Evolutionary conservation across 106 monocot genomes (phyloP).

Genomic region (Acorus gramineus): DNA sequence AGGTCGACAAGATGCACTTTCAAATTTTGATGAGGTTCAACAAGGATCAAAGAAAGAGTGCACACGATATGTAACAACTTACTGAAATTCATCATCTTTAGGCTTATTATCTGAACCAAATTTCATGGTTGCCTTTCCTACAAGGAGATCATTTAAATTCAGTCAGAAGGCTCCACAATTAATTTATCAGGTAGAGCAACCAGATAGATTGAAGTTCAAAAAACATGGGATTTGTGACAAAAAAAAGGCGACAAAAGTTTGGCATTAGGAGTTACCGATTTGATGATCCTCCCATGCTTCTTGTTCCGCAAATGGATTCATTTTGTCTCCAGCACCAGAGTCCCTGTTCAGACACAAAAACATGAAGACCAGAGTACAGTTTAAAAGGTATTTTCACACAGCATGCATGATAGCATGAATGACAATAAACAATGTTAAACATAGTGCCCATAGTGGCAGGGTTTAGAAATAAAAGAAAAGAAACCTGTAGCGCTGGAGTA

Average conservation of each 20-base stretch:
- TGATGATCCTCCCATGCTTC: slow-evolving; percentile 99
- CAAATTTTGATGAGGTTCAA: too few relatives aligned
- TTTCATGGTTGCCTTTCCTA: slow-evolving; percentile 74
- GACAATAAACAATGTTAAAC: background rate
- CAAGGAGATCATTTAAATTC: slow-evolving; percentile 1
- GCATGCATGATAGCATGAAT: background rate
- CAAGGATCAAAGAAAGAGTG: background rate
- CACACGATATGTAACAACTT: slow-evolving; percentile 15
- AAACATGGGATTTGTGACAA: too few relatives aligned
- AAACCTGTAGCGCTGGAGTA: slow-evolving; percentile 76
- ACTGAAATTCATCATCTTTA: slow-evolving; percentile 71
- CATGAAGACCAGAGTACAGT: background rate
- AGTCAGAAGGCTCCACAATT: background rate
- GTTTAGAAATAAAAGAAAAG: background rate
- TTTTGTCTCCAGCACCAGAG: slow-evolving; percentile 67
- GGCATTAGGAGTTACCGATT: slow-evolving; percentile 43
- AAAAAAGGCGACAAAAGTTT: too few relatives aligned
- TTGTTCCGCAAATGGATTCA: slow-evolving; percentile 98
- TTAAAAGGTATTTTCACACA: background rate
- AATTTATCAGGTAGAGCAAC: background rate
- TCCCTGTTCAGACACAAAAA: slow-evolving; percentile 33
- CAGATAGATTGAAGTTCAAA: too few relatives aligned
- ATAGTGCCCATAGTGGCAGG: background rate
- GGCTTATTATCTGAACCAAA: slow-evolving; percentile 80
- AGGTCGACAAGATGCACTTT: too few relatives aligned